A percentile compares a stretch with the other conserved stretches of the same genome.
phyloP scores from a whole-genome alignment of 768 basidiomycete species.

The Termitomyces sp. region DNA sequence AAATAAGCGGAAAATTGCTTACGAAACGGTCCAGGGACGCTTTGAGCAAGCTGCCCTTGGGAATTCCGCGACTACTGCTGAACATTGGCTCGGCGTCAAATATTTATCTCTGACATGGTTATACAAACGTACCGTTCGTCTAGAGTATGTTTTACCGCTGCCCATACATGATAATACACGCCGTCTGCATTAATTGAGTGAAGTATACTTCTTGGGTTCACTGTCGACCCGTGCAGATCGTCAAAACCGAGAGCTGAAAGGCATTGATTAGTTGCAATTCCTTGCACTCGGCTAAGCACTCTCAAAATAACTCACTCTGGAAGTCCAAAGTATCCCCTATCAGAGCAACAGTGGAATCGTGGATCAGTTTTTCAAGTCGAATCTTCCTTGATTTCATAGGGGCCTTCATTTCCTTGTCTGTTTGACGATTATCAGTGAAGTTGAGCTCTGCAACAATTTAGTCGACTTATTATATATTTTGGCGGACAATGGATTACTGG shows the following conservation, averaged over 20 bases:
- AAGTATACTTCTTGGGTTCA: slow-evolving; percentile 16
- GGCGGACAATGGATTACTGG: neutral
- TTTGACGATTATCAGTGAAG: neutral
- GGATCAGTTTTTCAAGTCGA: slow-evolving; percentile 12
- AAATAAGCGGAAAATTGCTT: slow-evolving; percentile 10
- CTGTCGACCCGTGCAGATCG: slow-evolving; percentile 22
- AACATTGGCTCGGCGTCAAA: neutral
- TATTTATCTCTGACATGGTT: neutral
- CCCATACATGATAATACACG: slow-evolving; percentile 26
- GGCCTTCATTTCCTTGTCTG: neutral
- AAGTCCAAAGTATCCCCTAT: slow-evolving; percentile 39
- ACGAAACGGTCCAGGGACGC: slow-evolving; percentile 24
- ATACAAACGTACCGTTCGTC: slow-evolving; percentile 13
- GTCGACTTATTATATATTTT: neutral
- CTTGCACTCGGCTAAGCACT: neutral
- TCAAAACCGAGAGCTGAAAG: slow-evolving; percentile 16
- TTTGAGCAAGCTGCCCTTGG: slow-evolving; percentile 6
- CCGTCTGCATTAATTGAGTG: slow-evolving; percentile 12
- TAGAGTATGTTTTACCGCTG: slow-evolving; percentile 23
- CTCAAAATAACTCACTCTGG: slow-evolving; percentile 30
- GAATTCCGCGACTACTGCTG: slow-evolving; percentile 10
- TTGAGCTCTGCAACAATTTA: neutral
- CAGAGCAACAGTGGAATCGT: slow-evolving; percentile 25
- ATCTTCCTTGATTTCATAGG: neutral
- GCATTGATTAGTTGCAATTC: neutral